These are phyloP conservation scores for Leucocoprinus leucothites DNA, from an alignment of 768 basidiomycete species.

Conservation along the genomic window DNA sequence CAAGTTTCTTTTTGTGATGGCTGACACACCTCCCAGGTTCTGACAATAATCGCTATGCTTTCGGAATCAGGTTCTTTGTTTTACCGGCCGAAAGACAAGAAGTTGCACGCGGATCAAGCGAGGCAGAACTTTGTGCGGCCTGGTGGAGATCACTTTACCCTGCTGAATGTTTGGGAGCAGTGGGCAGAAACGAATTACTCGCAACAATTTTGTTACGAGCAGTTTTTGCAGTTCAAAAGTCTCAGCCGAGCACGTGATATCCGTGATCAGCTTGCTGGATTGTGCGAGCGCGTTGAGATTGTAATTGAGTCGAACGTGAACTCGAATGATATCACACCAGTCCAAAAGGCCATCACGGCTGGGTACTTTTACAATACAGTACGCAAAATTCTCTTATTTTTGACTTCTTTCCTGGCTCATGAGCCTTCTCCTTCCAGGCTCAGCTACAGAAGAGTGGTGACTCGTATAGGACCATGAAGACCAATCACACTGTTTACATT, in stretches of 20 bases:
- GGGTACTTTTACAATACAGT: slow-evolving; percentile 97
- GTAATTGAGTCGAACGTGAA: slow-evolving; percentile 86
- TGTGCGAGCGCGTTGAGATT: slow-evolving; percentile 97
- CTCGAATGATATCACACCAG: slow-evolving; percentile 84
- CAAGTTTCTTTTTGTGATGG: not conserved
- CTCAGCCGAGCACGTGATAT: slow-evolving; percentile 94
- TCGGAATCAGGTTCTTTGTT: slow-evolving; percentile 94
- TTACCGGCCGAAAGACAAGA: slow-evolving; percentile 98
- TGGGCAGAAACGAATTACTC: slow-evolving; percentile 99
- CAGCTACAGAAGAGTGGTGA: slow-evolving; percentile 94
- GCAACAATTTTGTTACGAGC: slow-evolving; percentile 95
- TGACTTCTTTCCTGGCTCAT: not conserved
- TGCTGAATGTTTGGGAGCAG: slow-evolving; percentile 98
- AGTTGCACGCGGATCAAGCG: slow-evolving; percentile 95
- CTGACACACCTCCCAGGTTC: slow-evolving; percentile 47
- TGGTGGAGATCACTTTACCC: slow-evolving; percentile 96
- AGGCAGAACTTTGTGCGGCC: slow-evolving; percentile 94
- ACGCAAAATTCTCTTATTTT: slow-evolving; percentile 2
- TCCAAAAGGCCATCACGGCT: slow-evolving; percentile 93
- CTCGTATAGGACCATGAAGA: slow-evolving; percentile 95
- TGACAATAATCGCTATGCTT: slow-evolving; percentile 97
- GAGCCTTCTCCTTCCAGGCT: slow-evolving; percentile 45
- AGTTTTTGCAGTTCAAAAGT: slow-evolving; percentile 94
- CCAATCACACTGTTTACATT: slow-evolving; percentile 93
- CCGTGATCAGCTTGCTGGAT: slow-evolving; percentile 88